These are phyloP conservation scores for Anthostomella pinea DNA, from an alignment of 2,329 filamentous ascomycete genomes.

Conservation along the genomic window DNA sequence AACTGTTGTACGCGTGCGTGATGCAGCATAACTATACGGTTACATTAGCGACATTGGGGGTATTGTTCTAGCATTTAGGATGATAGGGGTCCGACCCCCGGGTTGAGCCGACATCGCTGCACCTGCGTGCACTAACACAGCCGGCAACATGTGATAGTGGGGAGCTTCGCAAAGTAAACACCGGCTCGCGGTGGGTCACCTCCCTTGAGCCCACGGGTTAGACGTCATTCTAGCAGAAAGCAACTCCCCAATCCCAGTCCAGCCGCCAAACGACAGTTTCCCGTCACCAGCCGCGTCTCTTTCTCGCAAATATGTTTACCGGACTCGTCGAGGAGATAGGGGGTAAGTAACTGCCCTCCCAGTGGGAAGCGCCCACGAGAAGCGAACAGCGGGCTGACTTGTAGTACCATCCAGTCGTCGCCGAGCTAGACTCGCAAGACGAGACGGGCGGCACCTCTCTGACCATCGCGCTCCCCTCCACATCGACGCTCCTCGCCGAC, in stretches of 20 bases:
- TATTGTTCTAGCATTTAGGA: too few species aligned
- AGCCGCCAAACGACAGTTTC: background rate
- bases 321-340: conserved; percentile 91
- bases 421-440: conserved; percentile 76
- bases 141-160: too few species aligned
- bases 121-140: too few species aligned
- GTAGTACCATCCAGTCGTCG: conserved; percentile 62
- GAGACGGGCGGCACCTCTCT: conserved; percentile 84
- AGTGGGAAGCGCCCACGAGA: too few species aligned
- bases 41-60: too few species aligned
- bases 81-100: too few species aligned
- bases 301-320: conserved; percentile 73
- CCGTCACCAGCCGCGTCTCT: background rate
- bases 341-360: conserved; percentile 70
- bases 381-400: conserved; percentile 9
- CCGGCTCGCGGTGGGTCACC: too few species aligned
- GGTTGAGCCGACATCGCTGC: too few species aligned
- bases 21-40: too few species aligned
- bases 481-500: conserved; percentile 75
- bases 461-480: conserved; percentile 70
- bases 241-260: conserved; percentile 1
- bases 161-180: too few species aligned
- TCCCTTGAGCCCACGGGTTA: too few species aligned
- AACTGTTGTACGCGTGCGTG: too few species aligned
- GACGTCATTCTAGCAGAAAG: conserved; percentile 6